Evolutionary conservation across 345 rosid genomes (phyloP).

Genomic region (Toxicodendron radicans): DNA sequence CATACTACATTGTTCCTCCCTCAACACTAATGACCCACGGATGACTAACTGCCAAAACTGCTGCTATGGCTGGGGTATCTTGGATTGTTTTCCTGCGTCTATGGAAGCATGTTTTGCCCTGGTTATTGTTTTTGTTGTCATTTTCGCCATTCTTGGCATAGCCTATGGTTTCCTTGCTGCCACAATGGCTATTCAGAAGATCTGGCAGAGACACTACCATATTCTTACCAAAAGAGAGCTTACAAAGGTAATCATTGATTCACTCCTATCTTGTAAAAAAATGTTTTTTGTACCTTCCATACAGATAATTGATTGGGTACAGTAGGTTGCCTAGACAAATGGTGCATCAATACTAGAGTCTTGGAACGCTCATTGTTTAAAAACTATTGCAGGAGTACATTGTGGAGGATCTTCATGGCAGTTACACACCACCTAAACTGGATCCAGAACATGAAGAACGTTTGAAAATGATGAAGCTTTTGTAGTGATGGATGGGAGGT

Average conservation of each 20-base stretch:
- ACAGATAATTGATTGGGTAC: not conserved
- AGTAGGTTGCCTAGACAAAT: not conserved
- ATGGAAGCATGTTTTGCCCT: slow-evolving; percentile 95
- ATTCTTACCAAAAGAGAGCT: slow-evolving; percentile 91
- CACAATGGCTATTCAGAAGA: slow-evolving; percentile 89
- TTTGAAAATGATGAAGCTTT: slow-evolving; percentile 74
- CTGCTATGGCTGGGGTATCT: slow-evolving; percentile 96
- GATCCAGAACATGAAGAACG: slow-evolving; percentile 78
- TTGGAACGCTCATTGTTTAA: not conserved
- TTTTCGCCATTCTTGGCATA: slow-evolving; percentile 84
- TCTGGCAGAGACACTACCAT: slow-evolving; percentile 97
- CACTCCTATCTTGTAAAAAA: not conserved
- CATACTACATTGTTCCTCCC: slow-evolving; percentile 79
- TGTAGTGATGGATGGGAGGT: slow-evolving; percentile 33
- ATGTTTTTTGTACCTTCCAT: not conserved
- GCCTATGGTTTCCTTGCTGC: slow-evolving; percentile 97
- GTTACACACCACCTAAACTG: slow-evolving; percentile 75
- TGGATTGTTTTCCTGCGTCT: slow-evolving; percentile 95
- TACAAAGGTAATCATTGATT: slow-evolving; percentile 50
- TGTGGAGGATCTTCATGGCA: slow-evolving; percentile 90
- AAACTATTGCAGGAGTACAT: slow-evolving; percentile 61
- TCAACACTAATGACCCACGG: slow-evolving; percentile 75
- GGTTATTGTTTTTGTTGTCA: slow-evolving; percentile 77
- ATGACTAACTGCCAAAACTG: slow-evolving; percentile 96
- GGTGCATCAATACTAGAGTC: not conserved